Evolutionary conservation across 768 basidiomycete species (phyloP).

Genomic region (Termitomyces sp.): DNA sequence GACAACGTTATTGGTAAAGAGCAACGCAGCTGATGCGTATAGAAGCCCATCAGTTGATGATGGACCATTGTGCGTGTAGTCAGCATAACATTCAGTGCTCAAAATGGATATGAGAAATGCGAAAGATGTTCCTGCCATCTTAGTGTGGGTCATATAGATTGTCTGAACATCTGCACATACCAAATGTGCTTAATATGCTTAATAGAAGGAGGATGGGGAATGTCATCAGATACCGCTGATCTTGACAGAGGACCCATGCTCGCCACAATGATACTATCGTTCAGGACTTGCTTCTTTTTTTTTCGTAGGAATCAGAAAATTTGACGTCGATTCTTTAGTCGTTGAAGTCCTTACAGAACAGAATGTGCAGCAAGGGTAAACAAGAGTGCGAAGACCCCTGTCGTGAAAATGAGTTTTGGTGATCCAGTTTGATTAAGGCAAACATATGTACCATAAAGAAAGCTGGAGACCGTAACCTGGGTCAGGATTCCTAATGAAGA

Average conservation of each 20-base stretch:
- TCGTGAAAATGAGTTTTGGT: neutral
- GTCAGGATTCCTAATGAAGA: neutral
- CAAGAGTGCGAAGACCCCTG: neutral
- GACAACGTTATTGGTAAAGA: too few relatives aligned
- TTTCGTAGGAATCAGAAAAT: neutral
- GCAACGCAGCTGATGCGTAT: too few relatives aligned
- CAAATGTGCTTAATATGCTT: neutral
- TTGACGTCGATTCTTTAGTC: too few relatives aligned
- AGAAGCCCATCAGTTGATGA: too few relatives aligned
- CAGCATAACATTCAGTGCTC: too few relatives aligned
- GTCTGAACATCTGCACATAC: neutral
- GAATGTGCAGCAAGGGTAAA: neutral
- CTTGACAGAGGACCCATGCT: conserved; percentile 3
- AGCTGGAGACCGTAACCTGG: neutral
- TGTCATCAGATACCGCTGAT: neutral
- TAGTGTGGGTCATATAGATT: neutral
- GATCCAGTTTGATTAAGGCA: neutral
- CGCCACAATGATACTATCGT: conserved; percentile 6
- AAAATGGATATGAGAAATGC: too few relatives aligned
- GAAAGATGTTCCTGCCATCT: too few relatives aligned
- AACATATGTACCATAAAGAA: neutral
- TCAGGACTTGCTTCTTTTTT: neutral
- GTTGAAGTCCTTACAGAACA: neutral
- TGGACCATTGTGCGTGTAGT: too few relatives aligned
- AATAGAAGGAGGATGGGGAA: neutral